Percentiles rank a stretch among this genome's conserved stretches.
phyloP scores from a whole-genome alignment of 2,329 filamentous ascomycete genomes.

The Cytospora paraplurivora region DNA sequence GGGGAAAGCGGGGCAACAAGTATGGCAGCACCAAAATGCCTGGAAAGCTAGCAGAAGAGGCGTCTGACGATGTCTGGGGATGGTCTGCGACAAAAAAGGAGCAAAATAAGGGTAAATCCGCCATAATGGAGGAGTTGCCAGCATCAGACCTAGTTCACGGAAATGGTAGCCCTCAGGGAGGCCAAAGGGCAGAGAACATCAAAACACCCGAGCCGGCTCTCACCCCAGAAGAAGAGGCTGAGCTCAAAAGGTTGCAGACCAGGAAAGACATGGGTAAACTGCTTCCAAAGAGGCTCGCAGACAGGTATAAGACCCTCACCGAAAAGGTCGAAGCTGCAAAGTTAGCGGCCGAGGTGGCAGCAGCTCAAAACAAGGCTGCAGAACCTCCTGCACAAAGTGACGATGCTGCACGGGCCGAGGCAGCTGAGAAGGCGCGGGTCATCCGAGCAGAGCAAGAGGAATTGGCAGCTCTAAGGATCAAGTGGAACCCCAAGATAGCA shows the following conservation, averaged over 20 bases:
- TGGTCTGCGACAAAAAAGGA: slow-evolving; percentile 29
- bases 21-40: slow-evolving; percentile 34
- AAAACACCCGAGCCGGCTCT: slow-evolving; percentile 21
- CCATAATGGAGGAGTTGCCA: slow-evolving; percentile 26
- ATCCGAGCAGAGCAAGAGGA: slow-evolving; percentile 26
- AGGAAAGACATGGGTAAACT: slow-evolving; percentile 21
- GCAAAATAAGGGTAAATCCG: slow-evolving; percentile 36
- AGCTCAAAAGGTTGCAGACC: slow-evolving; percentile 34
- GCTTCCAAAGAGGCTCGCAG: slow-evolving; percentile 21
- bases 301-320: slow-evolving; percentile 19
- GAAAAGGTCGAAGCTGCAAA: slow-evolving; percentile 20
- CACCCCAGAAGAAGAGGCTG: slow-evolving; percentile 35
- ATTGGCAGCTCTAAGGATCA: slow-evolving; percentile 10
- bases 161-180: slow-evolving; percentile 9
- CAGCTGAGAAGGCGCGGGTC: slow-evolving; percentile 22
- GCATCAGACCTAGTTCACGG: slow-evolving; percentile 18
- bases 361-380: slow-evolving; percentile 5
- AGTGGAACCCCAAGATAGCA: slow-evolving; percentile 21
- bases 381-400: not conserved
- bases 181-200: not conserved
- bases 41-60: slow-evolving; percentile 30
- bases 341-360: slow-evolving; percentile 16
- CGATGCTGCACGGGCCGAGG: slow-evolving; percentile 17
- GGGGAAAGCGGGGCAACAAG: slow-evolving; percentile 26
- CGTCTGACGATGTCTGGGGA: slow-evolving; percentile 26